Evolutionary conservation across 148 eudicot genomes (phyloP).

Genomic region (Camellia lanceoleosa): DNA sequence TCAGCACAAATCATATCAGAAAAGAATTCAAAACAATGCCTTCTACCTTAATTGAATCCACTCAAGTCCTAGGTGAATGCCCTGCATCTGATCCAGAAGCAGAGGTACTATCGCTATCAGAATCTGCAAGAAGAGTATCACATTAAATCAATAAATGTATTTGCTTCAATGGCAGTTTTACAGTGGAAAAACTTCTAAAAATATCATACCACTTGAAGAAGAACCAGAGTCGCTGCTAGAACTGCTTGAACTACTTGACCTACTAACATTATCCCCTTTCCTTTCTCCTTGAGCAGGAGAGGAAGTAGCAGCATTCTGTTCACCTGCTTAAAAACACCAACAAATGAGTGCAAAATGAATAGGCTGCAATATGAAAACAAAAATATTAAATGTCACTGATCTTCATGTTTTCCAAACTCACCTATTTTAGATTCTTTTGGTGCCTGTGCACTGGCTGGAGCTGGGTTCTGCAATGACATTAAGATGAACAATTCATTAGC

Average conservation of each 20-base stretch:
- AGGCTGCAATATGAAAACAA: neutral
- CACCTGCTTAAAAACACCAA: constrained; percentile 34
- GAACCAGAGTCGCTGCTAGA: constrained; percentile 94
- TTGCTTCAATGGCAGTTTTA: neutral
- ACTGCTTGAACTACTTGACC: constrained; percentile 89
- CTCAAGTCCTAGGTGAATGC: constrained; percentile 41
- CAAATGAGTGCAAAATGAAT: neutral
- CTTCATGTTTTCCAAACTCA: constrained; percentile 12
- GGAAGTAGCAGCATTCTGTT: constrained; percentile 32
- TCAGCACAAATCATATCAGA: neutral
- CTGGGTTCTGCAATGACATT: constrained; percentile 2
- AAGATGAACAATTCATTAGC: neutral
- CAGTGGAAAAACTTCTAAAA: neutral
- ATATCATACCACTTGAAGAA: constrained; percentile 60
- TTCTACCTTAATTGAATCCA: constrained; percentile 30
- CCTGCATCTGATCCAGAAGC: constrained; percentile 62
- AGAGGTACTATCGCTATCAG: constrained; percentile 84
- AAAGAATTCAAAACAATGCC: neutral
- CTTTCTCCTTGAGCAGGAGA: constrained; percentile 50
- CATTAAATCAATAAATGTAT: neutral
- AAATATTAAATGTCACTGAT: neutral
- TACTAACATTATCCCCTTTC: constrained; percentile 46
- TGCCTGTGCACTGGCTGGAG: neutral
- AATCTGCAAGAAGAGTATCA: constrained; percentile 50
- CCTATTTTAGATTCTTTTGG: constrained; percentile 27